Evolutionary conservation across 2,329 filamentous ascomycete genomes (phyloP).

Genomic region (Pestalotiopsis sp.): DNA sequence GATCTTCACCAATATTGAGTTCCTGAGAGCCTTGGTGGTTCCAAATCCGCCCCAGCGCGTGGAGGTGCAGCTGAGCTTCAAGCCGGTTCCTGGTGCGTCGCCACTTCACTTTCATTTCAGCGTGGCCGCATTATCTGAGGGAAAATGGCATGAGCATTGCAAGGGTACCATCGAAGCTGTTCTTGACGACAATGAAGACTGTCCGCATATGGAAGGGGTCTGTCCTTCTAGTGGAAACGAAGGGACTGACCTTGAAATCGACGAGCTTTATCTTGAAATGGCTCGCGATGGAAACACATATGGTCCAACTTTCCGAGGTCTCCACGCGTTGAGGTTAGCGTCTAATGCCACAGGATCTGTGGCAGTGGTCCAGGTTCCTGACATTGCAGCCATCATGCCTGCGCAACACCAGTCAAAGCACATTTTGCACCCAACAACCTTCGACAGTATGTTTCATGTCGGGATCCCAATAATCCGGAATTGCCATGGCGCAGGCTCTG

Average conservation of each 20-base stretch:
- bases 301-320: conserved; percentile 13
- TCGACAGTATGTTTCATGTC: conserved; percentile 19
- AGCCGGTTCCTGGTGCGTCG: background rate
- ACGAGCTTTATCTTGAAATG: conserved; percentile 14
- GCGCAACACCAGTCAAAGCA: conserved; percentile 9
- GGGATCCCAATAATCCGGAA: conserved; percentile 13
- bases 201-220: background rate
- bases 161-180: conserved; percentile 13
- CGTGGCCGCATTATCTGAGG: conserved; percentile 14
- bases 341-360: background rate
- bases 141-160: conserved; percentile 18
- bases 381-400: conserved; percentile 16
- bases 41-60: conserved; percentile 11
- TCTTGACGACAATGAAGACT: background rate
- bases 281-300: conserved; percentile 15
- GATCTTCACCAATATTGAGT: conserved; percentile 16
- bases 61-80: conserved; percentile 18
- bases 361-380: conserved; percentile 6
- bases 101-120: conserved; percentile 7
- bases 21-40: conserved; percentile 17
- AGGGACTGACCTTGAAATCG: background rate
- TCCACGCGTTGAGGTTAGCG: background rate
- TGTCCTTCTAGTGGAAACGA: background rate
- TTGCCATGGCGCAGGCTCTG: conserved; percentile 14
- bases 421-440: conserved; percentile 18